Evolutionary conservation across 306 rosid genomes (phyloP).

Genomic region (Quillaja saponaria): DNA sequence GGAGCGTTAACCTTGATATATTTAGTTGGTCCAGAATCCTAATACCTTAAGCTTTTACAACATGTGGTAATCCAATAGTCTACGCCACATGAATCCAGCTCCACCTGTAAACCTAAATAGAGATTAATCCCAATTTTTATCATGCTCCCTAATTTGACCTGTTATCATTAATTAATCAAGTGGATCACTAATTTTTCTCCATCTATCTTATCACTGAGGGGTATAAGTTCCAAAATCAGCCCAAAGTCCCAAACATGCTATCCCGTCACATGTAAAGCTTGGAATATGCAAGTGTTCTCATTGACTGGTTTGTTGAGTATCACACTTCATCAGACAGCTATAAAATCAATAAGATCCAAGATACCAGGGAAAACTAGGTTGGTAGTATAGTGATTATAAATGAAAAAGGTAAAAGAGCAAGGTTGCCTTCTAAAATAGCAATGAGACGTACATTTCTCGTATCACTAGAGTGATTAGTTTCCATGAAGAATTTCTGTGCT

Average conservation of each 20-base stretch:
- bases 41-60: too few species aligned
- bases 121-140: conserved; percentile 9
- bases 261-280: conserved; percentile 1
- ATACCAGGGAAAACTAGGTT: conserved; percentile 10
- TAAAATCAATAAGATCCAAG: conserved; percentile 5
- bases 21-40: too few species aligned
- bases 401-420: too few species aligned
- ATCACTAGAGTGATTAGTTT: conserved; percentile 63
- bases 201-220: not conserved
- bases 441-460: conserved; percentile 68
- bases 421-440: too few species aligned
- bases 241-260: conserved; percentile 22
- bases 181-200: conserved; percentile 16
- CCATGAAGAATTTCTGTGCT: conserved; percentile 66
- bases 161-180: conserved; percentile 14
- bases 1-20: too few species aligned
- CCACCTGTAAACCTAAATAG: conserved; percentile 24
- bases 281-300: conserved; percentile 15
- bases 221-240: conserved; percentile 12
- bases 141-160: conserved; percentile 25
- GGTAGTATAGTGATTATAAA: conserved; percentile 7
- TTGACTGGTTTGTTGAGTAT: conserved; percentile 5
- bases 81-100: conserved; percentile 14
- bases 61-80: too few species aligned
- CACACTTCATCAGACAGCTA: conserved; percentile 17